Conservation (phyloP, 768 basidiomycete species). For the Leccinum fibrillosum region DNA sequence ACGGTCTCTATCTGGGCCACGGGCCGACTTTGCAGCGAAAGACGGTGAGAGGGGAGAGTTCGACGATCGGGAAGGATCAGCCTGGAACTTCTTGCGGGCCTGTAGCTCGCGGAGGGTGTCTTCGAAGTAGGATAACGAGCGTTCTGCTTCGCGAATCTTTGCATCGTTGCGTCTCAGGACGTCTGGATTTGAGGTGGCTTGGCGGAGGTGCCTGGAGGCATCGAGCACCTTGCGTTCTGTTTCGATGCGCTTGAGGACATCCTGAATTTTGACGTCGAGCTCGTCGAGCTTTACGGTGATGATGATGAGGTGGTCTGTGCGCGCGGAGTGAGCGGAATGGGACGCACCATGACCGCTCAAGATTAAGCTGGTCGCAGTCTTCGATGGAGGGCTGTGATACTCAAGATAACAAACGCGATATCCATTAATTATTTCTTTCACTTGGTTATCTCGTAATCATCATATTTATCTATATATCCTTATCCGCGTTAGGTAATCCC, state of each 20-base stretch:
- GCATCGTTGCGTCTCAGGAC: conserved; percentile 78
- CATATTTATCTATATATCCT: conserved; percentile 13
- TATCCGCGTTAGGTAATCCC: not conserved
- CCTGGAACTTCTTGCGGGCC: conserved; percentile 65
- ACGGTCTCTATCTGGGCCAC: conserved; percentile 30
- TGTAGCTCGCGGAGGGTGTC: conserved; percentile 81
- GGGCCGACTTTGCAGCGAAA: conserved; percentile 14
- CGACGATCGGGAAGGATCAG: conserved; percentile 55
- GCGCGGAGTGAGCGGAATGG: conserved; percentile 10
- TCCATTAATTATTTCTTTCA: not conserved
- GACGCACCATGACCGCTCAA: conserved; percentile 30
- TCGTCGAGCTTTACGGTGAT: conserved; percentile 39
- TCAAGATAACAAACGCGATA: conserved; percentile 21
- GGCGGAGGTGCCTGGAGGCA: conserved; percentile 71
- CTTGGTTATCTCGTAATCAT: conserved; percentile 29
- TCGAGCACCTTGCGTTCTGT: conserved; percentile 92
- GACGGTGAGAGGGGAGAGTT: conserved; percentile 33
- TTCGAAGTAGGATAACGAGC: conserved; percentile 83
- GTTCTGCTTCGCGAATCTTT: conserved; percentile 84
- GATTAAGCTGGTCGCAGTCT: conserved; percentile 22
- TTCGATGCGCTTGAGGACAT: conserved; percentile 85
- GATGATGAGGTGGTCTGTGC: conserved; percentile 1
- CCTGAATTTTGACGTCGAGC: conserved; percentile 91
- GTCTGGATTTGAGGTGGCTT: conserved; percentile 84
- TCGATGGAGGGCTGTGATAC: conserved; percentile 23